Conservation (phyloP, 2,329 filamentous ascomycete genomes). For the Dactylellina drechsleri region DNA sequence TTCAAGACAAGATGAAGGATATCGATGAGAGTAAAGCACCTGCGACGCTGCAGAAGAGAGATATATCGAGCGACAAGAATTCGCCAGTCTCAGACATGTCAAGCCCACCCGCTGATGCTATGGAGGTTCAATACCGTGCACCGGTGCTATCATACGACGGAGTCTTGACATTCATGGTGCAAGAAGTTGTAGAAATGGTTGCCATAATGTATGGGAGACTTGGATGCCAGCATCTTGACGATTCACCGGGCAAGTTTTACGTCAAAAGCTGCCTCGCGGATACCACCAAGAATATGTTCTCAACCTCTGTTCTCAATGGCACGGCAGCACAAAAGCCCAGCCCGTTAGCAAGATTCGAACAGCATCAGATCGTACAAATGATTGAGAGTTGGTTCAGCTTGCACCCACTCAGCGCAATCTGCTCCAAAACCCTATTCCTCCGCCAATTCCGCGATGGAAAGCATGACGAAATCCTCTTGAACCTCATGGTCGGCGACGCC, state of each 20-base stretch:
- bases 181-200: slow-evolving; percentile 55
- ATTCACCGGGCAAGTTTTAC: slow-evolving; percentile 48
- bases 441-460: slow-evolving; percentile 54
- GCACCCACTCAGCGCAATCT: slow-evolving; percentile 48
- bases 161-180: slow-evolving; percentile 50
- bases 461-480: slow-evolving; percentile 54
- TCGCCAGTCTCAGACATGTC: slow-evolving; percentile 39
- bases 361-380: slow-evolving; percentile 53
- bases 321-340: slow-evolving; percentile 41
- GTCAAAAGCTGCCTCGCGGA: slow-evolving; percentile 52
- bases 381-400: slow-evolving; percentile 55
- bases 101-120: slow-evolving; percentile 35
- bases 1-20: slow-evolving; percentile 37
- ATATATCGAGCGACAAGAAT: slow-evolving; percentile 29
- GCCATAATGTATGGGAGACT: slow-evolving; percentile 53
- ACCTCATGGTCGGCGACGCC: slow-evolving; percentile 54
- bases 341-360: slow-evolving; percentile 38
- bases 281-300: slow-evolving; percentile 33
- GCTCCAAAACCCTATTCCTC: slow-evolving; percentile 54
- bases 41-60: slow-evolving; percentile 37
- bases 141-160: slow-evolving; percentile 54
- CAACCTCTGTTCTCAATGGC: slow-evolving; percentile 37
- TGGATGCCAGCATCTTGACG: slow-evolving; percentile 52
- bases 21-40: slow-evolving; percentile 43
- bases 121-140: slow-evolving; percentile 47